phyloP scores from a whole-genome alignment of 129 eudicot genomes.

The Lactuca saligna region DNA sequence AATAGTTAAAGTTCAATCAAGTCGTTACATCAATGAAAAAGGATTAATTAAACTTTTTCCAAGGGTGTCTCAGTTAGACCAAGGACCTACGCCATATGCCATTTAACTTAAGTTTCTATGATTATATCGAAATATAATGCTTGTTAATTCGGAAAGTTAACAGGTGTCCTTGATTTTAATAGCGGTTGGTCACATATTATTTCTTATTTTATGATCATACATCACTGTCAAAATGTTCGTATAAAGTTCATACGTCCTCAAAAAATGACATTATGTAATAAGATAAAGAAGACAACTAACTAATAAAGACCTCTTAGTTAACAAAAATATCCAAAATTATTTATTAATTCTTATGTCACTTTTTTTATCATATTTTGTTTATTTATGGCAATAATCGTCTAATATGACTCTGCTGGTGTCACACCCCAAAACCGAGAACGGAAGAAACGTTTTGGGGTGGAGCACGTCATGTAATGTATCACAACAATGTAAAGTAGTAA shows the following conservation, averaged over 20 bases:
- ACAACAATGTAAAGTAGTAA: too few species aligned
- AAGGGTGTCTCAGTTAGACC: too few species aligned
- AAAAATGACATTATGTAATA: background rate
- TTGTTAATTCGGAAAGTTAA: background rate
- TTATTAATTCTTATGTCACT: background rate
- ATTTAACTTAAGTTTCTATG: background rate
- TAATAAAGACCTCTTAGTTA: background rate
- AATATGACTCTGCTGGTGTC: too few species aligned
- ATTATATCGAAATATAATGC: background rate
- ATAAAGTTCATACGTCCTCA: constrained; percentile 1
- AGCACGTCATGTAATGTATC: too few species aligned
- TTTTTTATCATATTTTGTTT: background rate
- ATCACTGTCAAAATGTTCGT: background rate
- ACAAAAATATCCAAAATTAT: background rate
- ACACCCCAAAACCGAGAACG: too few species aligned
- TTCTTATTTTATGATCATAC: background rate
- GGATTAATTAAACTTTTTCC: too few species aligned
- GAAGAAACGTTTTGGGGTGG: too few species aligned
- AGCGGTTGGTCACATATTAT: background rate
- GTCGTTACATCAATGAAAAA: too few species aligned
- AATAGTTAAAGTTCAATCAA: too few species aligned
- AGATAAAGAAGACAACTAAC: background rate
- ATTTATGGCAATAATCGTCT: background rate
- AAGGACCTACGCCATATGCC: too few species aligned
- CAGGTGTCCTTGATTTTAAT: background rate